Evolutionary conservation across 1,284 basidiomycete genomes (phyloP).

Genomic region (Cystobasidiaceae sp.): DNA sequence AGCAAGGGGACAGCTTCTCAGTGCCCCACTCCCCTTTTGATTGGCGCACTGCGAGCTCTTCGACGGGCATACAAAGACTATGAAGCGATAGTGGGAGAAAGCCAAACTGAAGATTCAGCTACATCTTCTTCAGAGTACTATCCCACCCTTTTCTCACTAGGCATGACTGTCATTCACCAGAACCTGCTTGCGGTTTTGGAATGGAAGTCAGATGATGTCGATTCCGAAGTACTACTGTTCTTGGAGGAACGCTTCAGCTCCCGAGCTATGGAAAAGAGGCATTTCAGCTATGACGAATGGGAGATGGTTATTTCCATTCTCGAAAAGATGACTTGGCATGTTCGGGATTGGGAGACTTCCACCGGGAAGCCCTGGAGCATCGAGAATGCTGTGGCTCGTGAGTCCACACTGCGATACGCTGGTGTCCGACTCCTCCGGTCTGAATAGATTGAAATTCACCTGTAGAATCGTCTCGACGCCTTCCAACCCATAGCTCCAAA

Average conservation of each 20-base stretch:
- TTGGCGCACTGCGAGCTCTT: conserved; percentile 38
- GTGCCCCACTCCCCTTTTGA: conserved; percentile 36
- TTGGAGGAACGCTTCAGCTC: conserved; percentile 37
- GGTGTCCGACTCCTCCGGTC: background rate
- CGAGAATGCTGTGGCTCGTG: background rate
- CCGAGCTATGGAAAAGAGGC: conserved; percentile 29
- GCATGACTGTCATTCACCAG: conserved; percentile 39
- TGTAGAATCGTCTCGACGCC: conserved; percentile 6
- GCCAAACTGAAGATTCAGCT: conserved; percentile 5
- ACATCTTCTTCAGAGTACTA: conserved; percentile 28
- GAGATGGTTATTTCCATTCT: conserved; percentile 14
- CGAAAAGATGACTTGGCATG: conserved; percentile 3
- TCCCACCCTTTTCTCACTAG: conserved; percentile 39
- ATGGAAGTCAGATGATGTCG: conserved; percentile 38
- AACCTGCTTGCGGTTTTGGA: conserved; percentile 38
- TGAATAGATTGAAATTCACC: background rate
- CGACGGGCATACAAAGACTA: conserved; percentile 40
- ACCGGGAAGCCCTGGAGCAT: background rate
- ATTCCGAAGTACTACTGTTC: conserved; percentile 40
- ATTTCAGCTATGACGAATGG: conserved; percentile 27
- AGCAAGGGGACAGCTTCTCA: background rate
- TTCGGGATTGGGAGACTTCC: conserved; percentile 1
- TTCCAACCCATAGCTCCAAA: conserved; percentile 38
- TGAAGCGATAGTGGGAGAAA: conserved; percentile 9
- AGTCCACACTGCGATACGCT: background rate